Conservation (phyloP, 305 asterid genomes). For the Caryopteris hybrid region DNA sequence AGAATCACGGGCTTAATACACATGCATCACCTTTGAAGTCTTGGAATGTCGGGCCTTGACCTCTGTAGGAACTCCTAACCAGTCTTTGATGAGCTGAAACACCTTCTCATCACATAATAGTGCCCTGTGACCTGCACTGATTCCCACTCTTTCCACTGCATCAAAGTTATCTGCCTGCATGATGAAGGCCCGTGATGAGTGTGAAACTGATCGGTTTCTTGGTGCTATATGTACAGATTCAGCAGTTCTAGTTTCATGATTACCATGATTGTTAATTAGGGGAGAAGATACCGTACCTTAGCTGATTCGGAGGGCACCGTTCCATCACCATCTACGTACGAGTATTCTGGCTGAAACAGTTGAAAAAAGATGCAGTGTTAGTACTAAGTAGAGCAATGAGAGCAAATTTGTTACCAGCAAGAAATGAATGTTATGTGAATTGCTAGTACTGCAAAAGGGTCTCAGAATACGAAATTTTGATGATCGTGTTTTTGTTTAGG, state of each 20-base stretch:
- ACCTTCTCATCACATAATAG: slow-evolving; percentile 45
- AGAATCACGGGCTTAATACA: not conserved
- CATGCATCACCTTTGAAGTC: slow-evolving; percentile 51
- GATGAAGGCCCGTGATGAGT: not conserved
- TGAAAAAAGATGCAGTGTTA: not conserved
- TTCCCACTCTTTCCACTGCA: slow-evolving; percentile 71
- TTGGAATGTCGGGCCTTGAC: slow-evolving; percentile 22
- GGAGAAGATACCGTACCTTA: slow-evolving; percentile 31
- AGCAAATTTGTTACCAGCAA: too few relatives aligned
- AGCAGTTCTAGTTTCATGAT: not conserved
- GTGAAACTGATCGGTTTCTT: not conserved
- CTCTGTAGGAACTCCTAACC: slow-evolving; percentile 48
- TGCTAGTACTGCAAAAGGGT: not conserved
- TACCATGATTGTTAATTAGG: not conserved
- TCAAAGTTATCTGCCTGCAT: slow-evolving; percentile 61
- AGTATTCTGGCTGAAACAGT: slow-evolving; percentile 70
- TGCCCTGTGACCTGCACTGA: slow-evolving; percentile 50
- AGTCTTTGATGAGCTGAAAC: slow-evolving; percentile 42
- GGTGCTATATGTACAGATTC: too few relatives aligned
- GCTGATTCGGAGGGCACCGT: slow-evolving; percentile 95
- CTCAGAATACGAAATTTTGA: not conserved
- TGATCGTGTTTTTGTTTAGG: not conserved
- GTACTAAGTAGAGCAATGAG: too few relatives aligned
- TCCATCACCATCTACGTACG: slow-evolving; percentile 88
- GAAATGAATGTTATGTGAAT: not conserved